phyloP scores from a whole-genome alignment of 2,329 filamentous ascomycete species.

The Paecilomyces sp. region DNA sequence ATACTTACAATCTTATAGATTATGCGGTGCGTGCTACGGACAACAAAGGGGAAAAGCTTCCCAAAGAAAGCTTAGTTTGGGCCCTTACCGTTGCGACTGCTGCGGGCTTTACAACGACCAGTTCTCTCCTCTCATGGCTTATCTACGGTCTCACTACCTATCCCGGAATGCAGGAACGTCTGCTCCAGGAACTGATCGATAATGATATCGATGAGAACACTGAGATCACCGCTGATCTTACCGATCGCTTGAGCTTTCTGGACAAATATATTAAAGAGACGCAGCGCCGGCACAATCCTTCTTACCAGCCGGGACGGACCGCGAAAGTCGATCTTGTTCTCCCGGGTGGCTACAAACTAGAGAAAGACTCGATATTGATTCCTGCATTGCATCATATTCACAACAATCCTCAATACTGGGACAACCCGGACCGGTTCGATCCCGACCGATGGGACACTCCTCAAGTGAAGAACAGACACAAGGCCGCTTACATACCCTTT shows the following conservation, averaged over 20 bases:
- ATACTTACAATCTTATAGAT: slow-evolving; percentile 4
- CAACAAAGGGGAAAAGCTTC: slow-evolving; percentile 48
- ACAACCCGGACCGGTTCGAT: slow-evolving; percentile 51
- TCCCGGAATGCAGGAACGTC: slow-evolving; percentile 48
- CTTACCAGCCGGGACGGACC: slow-evolving; percentile 55
- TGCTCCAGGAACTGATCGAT: slow-evolving; percentile 53
- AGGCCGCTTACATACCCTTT: slow-evolving; percentile 52
- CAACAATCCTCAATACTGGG: slow-evolving; percentile 39
- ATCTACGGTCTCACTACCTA: slow-evolving; percentile 50
- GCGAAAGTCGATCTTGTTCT: slow-evolving; percentile 50
- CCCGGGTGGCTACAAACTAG: slow-evolving; percentile 48
- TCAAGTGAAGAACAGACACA: slow-evolving; percentile 45
- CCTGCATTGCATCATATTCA: not conserved
- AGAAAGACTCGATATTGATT: not conserved
- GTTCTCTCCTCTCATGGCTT: slow-evolving; percentile 52
- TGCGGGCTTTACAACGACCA: slow-evolving; percentile 56
- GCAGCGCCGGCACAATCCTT: slow-evolving; percentile 53
- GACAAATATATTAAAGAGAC: slow-evolving; percentile 57
- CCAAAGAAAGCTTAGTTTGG: slow-evolving; percentile 26
- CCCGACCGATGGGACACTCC: slow-evolving; percentile 55
- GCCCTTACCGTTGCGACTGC: slow-evolving; percentile 46
- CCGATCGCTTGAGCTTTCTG: slow-evolving; percentile 25
- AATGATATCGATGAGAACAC: slow-evolving; percentile 39
- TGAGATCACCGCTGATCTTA: slow-evolving; percentile 40
- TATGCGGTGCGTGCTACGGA: slow-evolving; percentile 26